Base-by-base conservation (phyloP, 257 asterid genomes). In the Echium plantagineum region DNA sequence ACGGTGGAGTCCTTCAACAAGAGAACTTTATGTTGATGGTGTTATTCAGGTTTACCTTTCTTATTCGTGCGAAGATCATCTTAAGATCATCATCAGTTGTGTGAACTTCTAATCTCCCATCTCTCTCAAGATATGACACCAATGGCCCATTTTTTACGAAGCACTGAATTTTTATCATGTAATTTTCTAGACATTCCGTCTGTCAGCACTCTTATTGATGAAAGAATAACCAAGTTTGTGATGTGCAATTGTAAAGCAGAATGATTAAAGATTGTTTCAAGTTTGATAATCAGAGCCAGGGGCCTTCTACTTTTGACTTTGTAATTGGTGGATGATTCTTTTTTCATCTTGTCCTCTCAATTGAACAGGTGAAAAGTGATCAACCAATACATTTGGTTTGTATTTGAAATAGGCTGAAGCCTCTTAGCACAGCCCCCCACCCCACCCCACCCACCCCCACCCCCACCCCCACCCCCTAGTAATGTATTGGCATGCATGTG, bases 1-100 rank as follows among this genome's bases (percentile, higher is more conserved):
- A 42, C 49, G 2, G 49, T 91, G 53, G 96, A 88, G 70, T 88
- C 96, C 61, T 88, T 85, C 78, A 91, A 88, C 63, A 91, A 78
- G 82, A 87, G 95, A 62, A 91, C 96, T 42, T 77, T 91, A 64
- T 85, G 97, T 24, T 88, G 82, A 85, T 60, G 55, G 32, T 28
- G 7, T 28, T 28, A 28, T 28, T 28, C 26, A 24, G 26, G 32
- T 35, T 35, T 8, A 7, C 15, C 47, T 35, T 8, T 35, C 47
- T 10, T 35, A 35, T 10, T 35, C 9, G 47, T 35, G 47, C 13
- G 49, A 42, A 10, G 49, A 42, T 42, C 4, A 42, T 42, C 17
- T 42, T 10, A 42, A 42, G 49, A 4, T 42, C 49, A 4, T 42
- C 49, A 10, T 42, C 16, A 42, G 17, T 4, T 42, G 49, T 42